phyloP scores from a whole-genome alignment of 257 asterid species.

The Coffea canephora region DNA sequence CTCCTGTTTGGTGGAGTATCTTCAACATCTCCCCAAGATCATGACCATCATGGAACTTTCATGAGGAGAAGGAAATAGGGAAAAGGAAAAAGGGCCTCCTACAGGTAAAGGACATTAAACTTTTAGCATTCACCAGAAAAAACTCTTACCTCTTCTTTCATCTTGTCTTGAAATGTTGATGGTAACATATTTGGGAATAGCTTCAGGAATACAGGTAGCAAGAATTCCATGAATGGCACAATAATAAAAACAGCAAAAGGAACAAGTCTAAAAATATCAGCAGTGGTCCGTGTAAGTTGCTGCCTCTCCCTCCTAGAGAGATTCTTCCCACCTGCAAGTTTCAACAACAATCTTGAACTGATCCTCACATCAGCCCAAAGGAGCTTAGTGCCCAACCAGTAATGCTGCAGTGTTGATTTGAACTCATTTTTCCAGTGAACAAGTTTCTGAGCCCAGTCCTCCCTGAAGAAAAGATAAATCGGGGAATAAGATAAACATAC shows the following conservation, averaged over 20 bases:
- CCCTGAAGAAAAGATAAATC: constrained; percentile 41
- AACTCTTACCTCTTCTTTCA: constrained; percentile 79
- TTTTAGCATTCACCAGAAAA: constrained; percentile 5
- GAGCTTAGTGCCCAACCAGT: constrained; percentile 87
- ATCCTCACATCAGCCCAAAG: constrained; percentile 94
- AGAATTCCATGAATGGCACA: constrained; percentile 89
- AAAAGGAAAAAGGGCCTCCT: neutral
- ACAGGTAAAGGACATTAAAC: no score
- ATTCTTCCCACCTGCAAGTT: constrained; percentile 78
- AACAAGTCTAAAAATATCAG: constrained; percentile 93
- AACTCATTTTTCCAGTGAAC: constrained; percentile 79
- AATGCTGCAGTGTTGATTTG: constrained; percentile 77
- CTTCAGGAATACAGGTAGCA: constrained; percentile 80
- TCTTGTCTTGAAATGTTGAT: constrained; percentile 92
- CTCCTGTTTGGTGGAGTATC: neutral
- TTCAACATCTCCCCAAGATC: neutral
- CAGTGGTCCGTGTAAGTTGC: constrained; percentile 87
- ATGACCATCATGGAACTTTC: neutral
- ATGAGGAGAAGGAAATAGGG: neutral
- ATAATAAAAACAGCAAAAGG: constrained; percentile 84
- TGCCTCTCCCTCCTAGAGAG: constrained; percentile 92
- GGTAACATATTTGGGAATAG: constrained; percentile 92
- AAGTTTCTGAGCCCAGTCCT: constrained; percentile 79
- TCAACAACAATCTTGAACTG: constrained; percentile 72
- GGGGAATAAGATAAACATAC: no score